Conservation (phyloP, 2,329 filamentous ascomycete species). For the Didymella glomerata region DNA sequence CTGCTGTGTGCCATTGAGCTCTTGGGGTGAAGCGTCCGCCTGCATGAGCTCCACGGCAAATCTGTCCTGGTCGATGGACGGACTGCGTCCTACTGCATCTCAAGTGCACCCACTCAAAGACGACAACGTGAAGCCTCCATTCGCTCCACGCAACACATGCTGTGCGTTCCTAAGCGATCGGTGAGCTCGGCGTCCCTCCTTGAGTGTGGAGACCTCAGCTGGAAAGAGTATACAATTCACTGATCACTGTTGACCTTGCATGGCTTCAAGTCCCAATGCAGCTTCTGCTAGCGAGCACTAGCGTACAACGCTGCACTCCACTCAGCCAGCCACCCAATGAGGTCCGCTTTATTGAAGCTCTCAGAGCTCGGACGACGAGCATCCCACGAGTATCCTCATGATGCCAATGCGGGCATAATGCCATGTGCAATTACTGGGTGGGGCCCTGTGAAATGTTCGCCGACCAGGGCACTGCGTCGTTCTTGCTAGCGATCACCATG, state of each 20-base stretch:
- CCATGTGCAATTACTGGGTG: constrained; percentile 19
- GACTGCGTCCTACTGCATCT: neutral
- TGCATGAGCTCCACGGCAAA: neutral
- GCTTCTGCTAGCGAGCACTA: constrained; percentile 25
- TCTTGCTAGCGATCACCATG: constrained; percentile 26
- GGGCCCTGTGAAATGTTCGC: constrained; percentile 21
- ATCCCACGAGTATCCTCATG: constrained; percentile 19
- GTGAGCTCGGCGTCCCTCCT: constrained; percentile 2
- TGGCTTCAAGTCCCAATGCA: constrained; percentile 11
- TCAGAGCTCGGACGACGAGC: constrained; percentile 12
- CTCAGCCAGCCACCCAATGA: constrained; percentile 30
- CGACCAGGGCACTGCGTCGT: constrained; percentile 27
- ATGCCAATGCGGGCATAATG: constrained; percentile 13
- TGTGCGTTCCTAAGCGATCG: constrained; percentile 7
- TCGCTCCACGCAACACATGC: constrained; percentile 11
- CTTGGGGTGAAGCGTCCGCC: neutral
- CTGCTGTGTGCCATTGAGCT: neutral
- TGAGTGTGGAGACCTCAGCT: constrained; percentile 17
- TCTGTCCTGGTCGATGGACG: neutral
- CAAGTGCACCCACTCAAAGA: neutral
- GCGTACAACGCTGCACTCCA: constrained; percentile 19
- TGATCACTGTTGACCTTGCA: constrained; percentile 17
- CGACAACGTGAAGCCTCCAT: neutral
- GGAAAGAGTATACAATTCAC: constrained; percentile 2
- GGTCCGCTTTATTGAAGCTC: constrained; percentile 14